Conservation (phyloP, 2,329 filamentous ascomycete species). For the Sordariomycetes sp. region DNA sequence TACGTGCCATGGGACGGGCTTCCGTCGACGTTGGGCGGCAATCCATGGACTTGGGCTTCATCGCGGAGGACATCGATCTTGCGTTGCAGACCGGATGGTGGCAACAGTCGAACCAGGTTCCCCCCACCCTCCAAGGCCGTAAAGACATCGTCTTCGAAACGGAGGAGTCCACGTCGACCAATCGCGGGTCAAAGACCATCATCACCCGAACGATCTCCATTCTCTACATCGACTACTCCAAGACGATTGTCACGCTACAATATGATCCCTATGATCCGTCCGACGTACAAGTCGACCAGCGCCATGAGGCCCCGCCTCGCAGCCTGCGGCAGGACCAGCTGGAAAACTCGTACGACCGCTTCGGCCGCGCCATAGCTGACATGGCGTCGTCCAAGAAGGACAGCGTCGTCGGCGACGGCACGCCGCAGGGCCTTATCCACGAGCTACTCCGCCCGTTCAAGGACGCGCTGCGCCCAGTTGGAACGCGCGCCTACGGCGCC, state of each 20-base stretch:
- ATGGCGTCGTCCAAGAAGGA: constrained; percentile 62
- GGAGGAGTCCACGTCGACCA: constrained; percentile 60
- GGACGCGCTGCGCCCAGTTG: constrained; percentile 68
- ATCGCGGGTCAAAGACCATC: constrained; percentile 55
- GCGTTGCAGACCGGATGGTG: constrained; percentile 70
- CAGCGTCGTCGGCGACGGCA: constrained; percentile 71
- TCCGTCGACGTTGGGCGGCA: constrained; percentile 69
- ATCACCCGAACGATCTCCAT: constrained; percentile 74
- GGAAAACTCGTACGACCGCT: constrained; percentile 70
- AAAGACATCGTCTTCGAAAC: constrained; percentile 74
- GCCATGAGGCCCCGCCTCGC: constrained; percentile 72
- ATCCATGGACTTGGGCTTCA: constrained; percentile 65
- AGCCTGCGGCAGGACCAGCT: constrained; percentile 84
- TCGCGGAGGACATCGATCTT: constrained; percentile 79
- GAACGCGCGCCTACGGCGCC: constrained; percentile 81
- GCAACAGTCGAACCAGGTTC: constrained; percentile 65
- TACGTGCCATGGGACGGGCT: constrained; percentile 30
- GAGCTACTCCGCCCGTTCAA: constrained; percentile 64
- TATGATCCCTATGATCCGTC: constrained; percentile 65
- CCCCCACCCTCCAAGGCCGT: constrained; percentile 69
- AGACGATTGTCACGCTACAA: constrained; percentile 71
- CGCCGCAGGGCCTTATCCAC: constrained; percentile 61
- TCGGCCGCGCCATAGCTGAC: constrained; percentile 65
- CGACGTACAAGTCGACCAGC: constrained; percentile 68
- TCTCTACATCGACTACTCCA: constrained; percentile 93